Percentiles rank a stretch among this genome's conserved stretches.
Conservation (phyloP, 1,139 yeast genomes). For the Scheffersomyces stambukii region DNA sequence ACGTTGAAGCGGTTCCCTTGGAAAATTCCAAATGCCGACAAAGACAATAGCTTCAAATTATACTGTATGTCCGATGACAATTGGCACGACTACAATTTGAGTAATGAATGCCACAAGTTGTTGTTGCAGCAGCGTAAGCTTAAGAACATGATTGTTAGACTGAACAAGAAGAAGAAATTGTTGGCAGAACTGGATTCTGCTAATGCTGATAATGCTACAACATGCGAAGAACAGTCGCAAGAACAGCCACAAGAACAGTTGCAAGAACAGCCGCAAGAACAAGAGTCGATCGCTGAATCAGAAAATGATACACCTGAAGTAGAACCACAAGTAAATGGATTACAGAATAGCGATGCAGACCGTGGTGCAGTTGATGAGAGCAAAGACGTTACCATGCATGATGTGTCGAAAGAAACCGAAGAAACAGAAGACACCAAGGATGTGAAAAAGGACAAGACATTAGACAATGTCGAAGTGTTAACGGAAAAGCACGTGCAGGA, state of each 20-base stretch:
- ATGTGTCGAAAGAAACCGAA: neutral
- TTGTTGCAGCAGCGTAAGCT: constrained; percentile 43
- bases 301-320: constrained; percentile 1
- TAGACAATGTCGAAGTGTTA: constrained; percentile 24
- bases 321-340: too few relatives aligned
- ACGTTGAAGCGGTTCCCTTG: constrained; percentile 92
- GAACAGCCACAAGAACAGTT: constrained; percentile 2
- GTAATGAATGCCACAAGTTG: constrained; percentile 47
- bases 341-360: constrained; percentile 3
- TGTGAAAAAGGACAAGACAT: constrained; percentile 8
- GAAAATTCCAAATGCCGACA: constrained; percentile 84
- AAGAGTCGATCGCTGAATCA: constrained; percentile 1
- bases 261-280: constrained; percentile 2
- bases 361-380: constrained; percentile 4
- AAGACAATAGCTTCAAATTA: constrained; percentile 74
- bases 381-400: constrained; percentile 1
- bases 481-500: constrained; percentile 32
- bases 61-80: constrained; percentile 54
- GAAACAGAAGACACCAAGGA: constrained; percentile 3
- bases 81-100: constrained; percentile 49
- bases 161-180: constrained; percentile 39
- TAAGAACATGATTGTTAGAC: constrained; percentile 39
- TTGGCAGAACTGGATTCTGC: too few relatives aligned
- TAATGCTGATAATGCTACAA: too few relatives aligned
- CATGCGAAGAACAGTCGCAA: constrained; percentile 5